phyloP scores from a whole-genome alignment of 2,329 filamentous ascomycete genomes.

The Myotisia sp. region DNA sequence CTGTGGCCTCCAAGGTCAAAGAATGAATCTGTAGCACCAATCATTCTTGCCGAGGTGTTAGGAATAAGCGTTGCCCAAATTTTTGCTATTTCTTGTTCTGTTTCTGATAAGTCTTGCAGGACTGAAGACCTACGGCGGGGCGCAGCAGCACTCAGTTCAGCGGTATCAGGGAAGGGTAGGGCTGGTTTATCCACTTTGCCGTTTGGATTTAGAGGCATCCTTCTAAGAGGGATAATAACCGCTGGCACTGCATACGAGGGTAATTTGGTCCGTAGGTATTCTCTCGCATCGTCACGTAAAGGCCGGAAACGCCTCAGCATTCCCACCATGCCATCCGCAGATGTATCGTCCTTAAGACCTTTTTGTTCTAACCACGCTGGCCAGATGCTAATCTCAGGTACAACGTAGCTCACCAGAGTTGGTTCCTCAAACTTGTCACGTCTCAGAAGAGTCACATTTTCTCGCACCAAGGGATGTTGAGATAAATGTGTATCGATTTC shows the following conservation, averaged over 20 bases:
- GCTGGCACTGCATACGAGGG: conserved; percentile 63
- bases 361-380: conserved; percentile 47
- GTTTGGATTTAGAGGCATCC: conserved; percentile 69
- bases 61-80: conserved; percentile 61
- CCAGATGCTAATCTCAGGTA: conserved; percentile 68
- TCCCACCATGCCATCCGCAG: conserved; percentile 39
- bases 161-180: conserved; percentile 66
- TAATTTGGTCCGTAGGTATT: conserved; percentile 45
- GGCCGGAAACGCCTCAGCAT: conserved; percentile 48
- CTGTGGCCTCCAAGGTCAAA: conserved; percentile 72
- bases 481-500: conserved; percentile 81
- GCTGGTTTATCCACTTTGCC: conserved; percentile 70
- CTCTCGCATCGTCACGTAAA: conserved; percentile 32
- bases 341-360: conserved; percentile 37
- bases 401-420: conserved; percentile 76
- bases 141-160: conserved; percentile 46
- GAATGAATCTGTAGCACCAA: conserved; percentile 51
- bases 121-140: conserved; percentile 37
- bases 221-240: conserved; percentile 56
- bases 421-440: conserved; percentile 75
- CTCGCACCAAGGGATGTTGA: conserved; percentile 58
- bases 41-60: conserved; percentile 51
- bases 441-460: conserved; percentile 73
- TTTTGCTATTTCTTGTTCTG: conserved; percentile 52
- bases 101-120: conserved; percentile 38